Evolutionary conservation across 345 rosid species (phyloP).

Genomic region (Syzygium oleosum): DNA sequence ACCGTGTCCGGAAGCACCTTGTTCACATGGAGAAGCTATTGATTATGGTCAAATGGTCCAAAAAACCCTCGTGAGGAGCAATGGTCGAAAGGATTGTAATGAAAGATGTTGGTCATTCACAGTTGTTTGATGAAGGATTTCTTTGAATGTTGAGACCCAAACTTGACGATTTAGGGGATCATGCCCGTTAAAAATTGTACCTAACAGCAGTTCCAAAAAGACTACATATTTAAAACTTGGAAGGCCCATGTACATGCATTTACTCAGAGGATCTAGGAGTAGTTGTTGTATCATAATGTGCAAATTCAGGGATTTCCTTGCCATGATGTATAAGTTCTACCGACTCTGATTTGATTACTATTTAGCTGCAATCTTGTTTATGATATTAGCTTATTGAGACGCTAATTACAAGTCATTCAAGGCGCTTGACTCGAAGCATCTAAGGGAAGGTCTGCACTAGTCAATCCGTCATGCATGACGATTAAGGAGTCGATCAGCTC

Average conservation of each 20-base stretch:
- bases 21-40: slow-evolving; percentile 51
- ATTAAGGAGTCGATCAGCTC: background rate
- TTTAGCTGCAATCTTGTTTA: background rate
- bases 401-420: background rate
- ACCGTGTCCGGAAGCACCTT: slow-evolving; percentile 52
- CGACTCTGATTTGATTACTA: background rate
- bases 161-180: background rate
- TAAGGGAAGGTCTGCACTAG: background rate
- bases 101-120: background rate
- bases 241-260: background rate
- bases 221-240: background rate
- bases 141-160: background rate
- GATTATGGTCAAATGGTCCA: background rate
- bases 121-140: background rate
- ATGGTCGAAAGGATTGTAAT: background rate
- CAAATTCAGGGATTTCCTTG: background rate
- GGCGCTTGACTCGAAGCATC: background rate
- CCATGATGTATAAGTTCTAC: background rate
- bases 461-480: background rate
- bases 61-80: background rate
- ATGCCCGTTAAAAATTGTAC: background rate
- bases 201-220: background rate
- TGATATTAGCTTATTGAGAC: background rate
- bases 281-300: background rate
- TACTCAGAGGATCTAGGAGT: background rate